These are phyloP conservation scores for Puccinia novopanici DNA, from an alignment of 1,284 basidiomycete species.

Conservation along the genomic window DNA sequence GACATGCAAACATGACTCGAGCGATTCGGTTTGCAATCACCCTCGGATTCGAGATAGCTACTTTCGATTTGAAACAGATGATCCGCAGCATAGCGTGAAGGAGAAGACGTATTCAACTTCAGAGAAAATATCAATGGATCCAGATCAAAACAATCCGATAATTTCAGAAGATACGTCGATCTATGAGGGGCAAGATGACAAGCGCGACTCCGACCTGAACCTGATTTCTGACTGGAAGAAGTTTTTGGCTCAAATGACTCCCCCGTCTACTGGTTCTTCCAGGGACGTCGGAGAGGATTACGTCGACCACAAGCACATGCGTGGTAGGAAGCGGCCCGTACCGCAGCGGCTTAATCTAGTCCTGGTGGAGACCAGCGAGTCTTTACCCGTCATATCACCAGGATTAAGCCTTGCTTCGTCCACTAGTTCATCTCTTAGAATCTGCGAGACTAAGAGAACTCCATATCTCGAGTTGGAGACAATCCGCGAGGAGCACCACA, in stretches of 20 bases:
- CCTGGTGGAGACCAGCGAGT: background rate
- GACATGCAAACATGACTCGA: background rate
- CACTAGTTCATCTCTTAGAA: background rate
- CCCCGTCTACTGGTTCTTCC: background rate
- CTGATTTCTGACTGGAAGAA: constrained; percentile 15
- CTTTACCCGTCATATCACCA: constrained; percentile 2
- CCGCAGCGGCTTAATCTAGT: constrained; percentile 1
- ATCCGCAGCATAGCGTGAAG: background rate
- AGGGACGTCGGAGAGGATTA: background rate
- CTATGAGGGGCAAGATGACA: background rate
- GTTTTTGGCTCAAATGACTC: constrained; percentile 1
- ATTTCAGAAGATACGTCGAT: background rate
- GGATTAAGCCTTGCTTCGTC: background rate
- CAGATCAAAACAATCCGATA: background rate
- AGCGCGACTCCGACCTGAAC: background rate
- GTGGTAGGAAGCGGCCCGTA: background rate
- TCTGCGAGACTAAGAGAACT: background rate
- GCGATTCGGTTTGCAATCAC: background rate
- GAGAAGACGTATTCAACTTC: background rate
- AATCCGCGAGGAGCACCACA: background rate
- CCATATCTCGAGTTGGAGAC: background rate
- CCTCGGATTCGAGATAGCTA: background rate
- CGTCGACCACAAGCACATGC: background rate
- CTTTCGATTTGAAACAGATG: background rate
- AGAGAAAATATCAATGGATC: background rate